These are phyloP conservation scores for Fulvia fulva DNA, from an alignment of 2,329 filamentous ascomycete genomes.

Conservation along the genomic window DNA sequence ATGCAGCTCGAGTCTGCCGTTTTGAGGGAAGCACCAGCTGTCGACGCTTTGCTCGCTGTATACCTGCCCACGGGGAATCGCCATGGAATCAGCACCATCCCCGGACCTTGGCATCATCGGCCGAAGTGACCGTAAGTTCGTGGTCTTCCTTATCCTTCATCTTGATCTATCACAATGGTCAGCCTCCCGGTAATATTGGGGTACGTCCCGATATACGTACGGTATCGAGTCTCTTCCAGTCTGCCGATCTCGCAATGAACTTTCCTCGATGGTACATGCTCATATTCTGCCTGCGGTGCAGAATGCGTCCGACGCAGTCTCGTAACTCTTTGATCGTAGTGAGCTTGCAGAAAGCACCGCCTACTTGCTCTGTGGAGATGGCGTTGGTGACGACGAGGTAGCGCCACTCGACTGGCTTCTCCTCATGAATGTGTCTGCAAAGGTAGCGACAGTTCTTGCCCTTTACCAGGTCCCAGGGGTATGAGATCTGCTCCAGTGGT, in stretches of 20 bases:
- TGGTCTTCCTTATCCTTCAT: background rate
- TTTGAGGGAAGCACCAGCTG: too few species aligned
- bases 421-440: background rate
- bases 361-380: background rate
- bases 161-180: background rate
- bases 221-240: background rate
- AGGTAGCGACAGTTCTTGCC: background rate
- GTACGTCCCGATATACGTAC: background rate
- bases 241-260: background rate
- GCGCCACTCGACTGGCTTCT: background rate
- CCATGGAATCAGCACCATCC: background rate
- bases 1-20: too few species aligned
- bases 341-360: background rate
- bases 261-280: background rate
- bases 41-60: too few species aligned
- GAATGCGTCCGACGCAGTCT: background rate
- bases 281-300: background rate
- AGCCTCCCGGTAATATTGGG: background rate
- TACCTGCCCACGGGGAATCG: too few species aligned
- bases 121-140: background rate
- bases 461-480: background rate
- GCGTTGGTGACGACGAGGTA: background rate
- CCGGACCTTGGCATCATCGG: background rate
- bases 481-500: background rate
- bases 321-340: background rate